These are phyloP conservation scores for Phytophthora hibernalis DNA, from an alignment of 352 stramenopile genomes.

Conservation along the genomic window DNA sequence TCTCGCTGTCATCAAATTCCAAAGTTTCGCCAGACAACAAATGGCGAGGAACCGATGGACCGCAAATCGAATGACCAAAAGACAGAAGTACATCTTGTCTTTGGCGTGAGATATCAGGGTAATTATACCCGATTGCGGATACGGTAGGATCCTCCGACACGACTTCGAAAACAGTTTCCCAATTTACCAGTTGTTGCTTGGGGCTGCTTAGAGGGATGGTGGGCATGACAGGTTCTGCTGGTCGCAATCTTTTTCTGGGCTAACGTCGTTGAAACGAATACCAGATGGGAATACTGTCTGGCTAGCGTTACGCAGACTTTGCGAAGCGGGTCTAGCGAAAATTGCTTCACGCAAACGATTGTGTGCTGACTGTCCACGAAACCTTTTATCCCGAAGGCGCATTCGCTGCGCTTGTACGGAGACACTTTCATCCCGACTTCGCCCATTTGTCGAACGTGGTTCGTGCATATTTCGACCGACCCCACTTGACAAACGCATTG, in stretches of 20 bases:
- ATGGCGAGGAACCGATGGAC: constrained; percentile 3
- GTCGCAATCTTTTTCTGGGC: constrained; percentile 9
- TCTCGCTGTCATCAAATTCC: constrained; percentile 24
- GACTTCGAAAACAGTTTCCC: constrained; percentile 41
- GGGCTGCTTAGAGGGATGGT: constrained; percentile 23
- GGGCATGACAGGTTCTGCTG: constrained; percentile 4
- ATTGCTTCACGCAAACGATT: constrained; percentile 20
- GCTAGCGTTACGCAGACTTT: neutral
- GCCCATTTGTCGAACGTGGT: constrained; percentile 14
- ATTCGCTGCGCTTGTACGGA: constrained; percentile 59
- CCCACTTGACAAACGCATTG: constrained; percentile 4
- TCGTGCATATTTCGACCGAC: constrained; percentile 7
- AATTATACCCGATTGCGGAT: neutral
- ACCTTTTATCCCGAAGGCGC: constrained; percentile 58
- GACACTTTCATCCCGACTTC: constrained; percentile 30
- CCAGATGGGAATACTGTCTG: constrained; percentile 19
- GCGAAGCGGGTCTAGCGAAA: constrained; percentile 2
- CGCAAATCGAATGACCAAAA: constrained; percentile 34
- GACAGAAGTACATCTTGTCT: constrained; percentile 14
- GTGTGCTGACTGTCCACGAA: constrained; percentile 23
- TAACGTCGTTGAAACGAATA: constrained; percentile 25
- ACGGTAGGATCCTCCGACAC: constrained; percentile 12
- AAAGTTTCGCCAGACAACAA: constrained; percentile 19
- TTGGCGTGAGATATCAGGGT: constrained; percentile 22
- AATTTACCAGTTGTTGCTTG: constrained; percentile 26